phyloP scores from a whole-genome alignment of 2,329 filamentous ascomycete genomes.

The Pestalotiopsis sp. region DNA sequence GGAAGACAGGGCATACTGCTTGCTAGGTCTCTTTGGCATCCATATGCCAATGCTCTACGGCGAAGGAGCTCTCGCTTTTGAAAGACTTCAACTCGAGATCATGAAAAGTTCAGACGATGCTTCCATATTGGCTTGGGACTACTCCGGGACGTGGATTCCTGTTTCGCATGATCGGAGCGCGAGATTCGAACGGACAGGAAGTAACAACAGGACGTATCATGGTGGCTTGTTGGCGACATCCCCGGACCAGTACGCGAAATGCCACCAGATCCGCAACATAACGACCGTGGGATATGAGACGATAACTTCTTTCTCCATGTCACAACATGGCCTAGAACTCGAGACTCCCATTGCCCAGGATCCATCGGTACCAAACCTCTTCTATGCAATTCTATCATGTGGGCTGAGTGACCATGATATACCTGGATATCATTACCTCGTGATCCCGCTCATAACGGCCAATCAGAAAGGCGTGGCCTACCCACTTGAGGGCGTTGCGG shows the following conservation, averaged over 20 bases:
- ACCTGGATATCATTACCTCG: no score
- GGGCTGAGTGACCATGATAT: not conserved
- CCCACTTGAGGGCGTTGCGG: no score
- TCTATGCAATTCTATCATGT: not conserved
- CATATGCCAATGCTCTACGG: conserved; percentile 9
- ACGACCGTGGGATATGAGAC: not conserved
- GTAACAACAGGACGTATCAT: not conserved
- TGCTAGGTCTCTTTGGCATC: not conserved
- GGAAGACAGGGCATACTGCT: not conserved
- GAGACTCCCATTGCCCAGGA: not conserved
- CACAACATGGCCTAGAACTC: not conserved
- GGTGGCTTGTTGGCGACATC: not conserved
- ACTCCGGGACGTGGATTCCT: not conserved
- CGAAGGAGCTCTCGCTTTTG: not conserved
- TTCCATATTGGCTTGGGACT: conserved; percentile 1
- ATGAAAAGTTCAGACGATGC: not conserved
- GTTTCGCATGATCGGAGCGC: not conserved
- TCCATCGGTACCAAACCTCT: not conserved
- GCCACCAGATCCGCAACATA: not conserved
- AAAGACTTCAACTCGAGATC: not conserved
- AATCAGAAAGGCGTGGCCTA: no score
- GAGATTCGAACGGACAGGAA: not conserved
- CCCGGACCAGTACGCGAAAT: not conserved
- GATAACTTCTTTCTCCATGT: not conserved
- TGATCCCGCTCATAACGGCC: no score